Conservation (phyloP, 2,329 filamentous ascomycete genomes). For the Colletotrichum brevisporum region DNA sequence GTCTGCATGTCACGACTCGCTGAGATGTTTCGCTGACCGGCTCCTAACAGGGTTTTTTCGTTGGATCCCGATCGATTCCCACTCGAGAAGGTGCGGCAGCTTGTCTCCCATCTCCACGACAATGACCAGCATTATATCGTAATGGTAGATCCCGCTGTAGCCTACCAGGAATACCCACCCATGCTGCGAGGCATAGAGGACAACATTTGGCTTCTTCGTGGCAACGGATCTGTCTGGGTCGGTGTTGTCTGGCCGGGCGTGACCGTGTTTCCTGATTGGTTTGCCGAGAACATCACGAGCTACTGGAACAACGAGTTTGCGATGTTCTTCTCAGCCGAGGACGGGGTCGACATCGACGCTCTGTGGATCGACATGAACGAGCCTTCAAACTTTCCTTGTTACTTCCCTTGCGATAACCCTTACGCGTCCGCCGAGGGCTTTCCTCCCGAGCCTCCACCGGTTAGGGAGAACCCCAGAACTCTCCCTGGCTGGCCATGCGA, state of each 20-base stretch:
- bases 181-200: conserved; percentile 57
- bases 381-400: conserved; percentile 51
- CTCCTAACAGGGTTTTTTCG: conserved; percentile 66
- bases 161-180: conserved; percentile 62
- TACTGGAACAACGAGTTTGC: conserved; percentile 81
- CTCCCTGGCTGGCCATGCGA: conserved; percentile 76
- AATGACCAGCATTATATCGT: conserved; percentile 79
- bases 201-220: conserved; percentile 63
- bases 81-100: conserved; percentile 71
- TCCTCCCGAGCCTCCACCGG: conserved; percentile 74
- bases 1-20: not conserved
- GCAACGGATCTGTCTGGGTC: conserved; percentile 69
- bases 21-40: not conserved
- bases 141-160: conserved; percentile 81
- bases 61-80: conserved; percentile 76
- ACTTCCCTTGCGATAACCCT: conserved; percentile 55
- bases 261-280: conserved; percentile 84
- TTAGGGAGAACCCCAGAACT: conserved; percentile 73
- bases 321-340: conserved; percentile 73
- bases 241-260: conserved; percentile 85
- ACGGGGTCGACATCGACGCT: conserved; percentile 81
- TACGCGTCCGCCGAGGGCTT: conserved; percentile 55
- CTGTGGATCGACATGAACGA: conserved; percentile 82
- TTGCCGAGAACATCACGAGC: conserved; percentile 71
- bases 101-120: conserved; percentile 76